Conservation (phyloP, 768 basidiomycete genomes). For the Mrakia frigida region DNA sequence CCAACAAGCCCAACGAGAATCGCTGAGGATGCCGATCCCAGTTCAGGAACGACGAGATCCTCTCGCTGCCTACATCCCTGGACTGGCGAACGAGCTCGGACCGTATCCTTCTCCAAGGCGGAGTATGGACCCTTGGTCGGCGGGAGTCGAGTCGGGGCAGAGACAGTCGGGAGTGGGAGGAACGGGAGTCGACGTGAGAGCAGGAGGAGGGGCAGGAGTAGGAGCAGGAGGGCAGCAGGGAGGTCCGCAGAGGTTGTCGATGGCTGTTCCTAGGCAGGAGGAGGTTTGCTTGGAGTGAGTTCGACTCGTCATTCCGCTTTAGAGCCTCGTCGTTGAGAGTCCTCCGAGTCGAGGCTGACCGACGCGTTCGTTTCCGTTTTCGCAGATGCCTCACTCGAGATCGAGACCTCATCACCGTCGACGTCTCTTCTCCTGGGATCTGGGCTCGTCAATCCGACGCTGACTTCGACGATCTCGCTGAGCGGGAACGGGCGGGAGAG, state of each 20-base stretch:
- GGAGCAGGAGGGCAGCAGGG: too few species aligned
- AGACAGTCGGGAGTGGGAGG: slow-evolving; percentile 4
- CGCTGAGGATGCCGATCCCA: slow-evolving; percentile 2
- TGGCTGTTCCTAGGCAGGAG: slow-evolving; percentile 8
- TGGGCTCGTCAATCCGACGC: slow-evolving; percentile 91
- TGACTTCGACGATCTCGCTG: slow-evolving; percentile 67
- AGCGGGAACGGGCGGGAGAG: slow-evolving; percentile 63
- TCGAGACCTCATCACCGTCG: slow-evolving; percentile 93
- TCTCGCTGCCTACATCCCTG: slow-evolving; percentile 8
- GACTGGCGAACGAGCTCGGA: slow-evolving; percentile 7
- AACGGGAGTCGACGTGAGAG: background rate
- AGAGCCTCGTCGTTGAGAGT: too few species aligned
- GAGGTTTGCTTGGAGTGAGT: slow-evolving; percentile 31
- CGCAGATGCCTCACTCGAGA: slow-evolving; percentile 98
- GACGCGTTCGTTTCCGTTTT: background rate
- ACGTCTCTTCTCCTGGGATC: slow-evolving; percentile 73
- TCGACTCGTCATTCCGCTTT: too few species aligned
- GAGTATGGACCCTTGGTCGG: slow-evolving; percentile 14
- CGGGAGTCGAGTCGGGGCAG: background rate
- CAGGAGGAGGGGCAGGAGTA: background rate
- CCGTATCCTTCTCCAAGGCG: slow-evolving; percentile 6
- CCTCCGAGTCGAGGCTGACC: too few species aligned
- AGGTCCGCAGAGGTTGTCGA: background rate
- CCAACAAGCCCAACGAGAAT: background rate
- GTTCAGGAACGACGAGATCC: slow-evolving; percentile 1